These are phyloP conservation scores for Skeletonema marinoi DNA, from an alignment of 108 stramenopile species.

Conservation along the genomic window DNA sequence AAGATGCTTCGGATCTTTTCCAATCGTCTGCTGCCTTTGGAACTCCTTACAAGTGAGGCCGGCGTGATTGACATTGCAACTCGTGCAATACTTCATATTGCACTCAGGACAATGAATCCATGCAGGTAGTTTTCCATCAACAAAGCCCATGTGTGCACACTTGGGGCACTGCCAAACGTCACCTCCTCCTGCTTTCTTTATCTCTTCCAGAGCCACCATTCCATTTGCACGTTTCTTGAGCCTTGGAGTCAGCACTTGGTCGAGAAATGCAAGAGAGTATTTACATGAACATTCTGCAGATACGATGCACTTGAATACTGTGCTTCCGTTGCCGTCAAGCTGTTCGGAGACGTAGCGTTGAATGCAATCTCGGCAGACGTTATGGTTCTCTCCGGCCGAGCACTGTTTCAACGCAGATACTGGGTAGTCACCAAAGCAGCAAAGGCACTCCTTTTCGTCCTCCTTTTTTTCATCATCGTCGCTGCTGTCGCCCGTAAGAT, in stretches of 20 bases:
- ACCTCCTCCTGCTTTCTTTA: constrained; percentile 12
- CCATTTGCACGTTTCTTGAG: constrained; percentile 17
- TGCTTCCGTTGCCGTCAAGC: constrained; percentile 17
- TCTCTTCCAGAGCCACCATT: constrained; percentile 2
- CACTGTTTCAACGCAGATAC: constrained; percentile 13
- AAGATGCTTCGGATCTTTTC: constrained; percentile 14
- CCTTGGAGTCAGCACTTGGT: constrained; percentile 9
- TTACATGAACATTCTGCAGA: background rate
- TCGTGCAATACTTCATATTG: constrained; percentile 17
- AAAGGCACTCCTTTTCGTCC: constrained; percentile 7
- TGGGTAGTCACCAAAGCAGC: constrained; percentile 24
- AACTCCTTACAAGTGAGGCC: constrained; percentile 11
- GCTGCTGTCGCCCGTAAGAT: constrained; percentile 10
- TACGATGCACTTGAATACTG: constrained; percentile 17
- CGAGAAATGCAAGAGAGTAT: constrained; percentile 9
- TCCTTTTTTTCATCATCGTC: constrained; percentile 17
- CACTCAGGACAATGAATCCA: constrained; percentile 27
- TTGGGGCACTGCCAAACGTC: background rate
- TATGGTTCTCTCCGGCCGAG: background rate
- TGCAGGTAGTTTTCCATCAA: background rate
- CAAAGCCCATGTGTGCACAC: constrained; percentile 9
- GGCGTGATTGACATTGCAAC: constrained; percentile 15
- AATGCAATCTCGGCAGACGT: constrained; percentile 24
- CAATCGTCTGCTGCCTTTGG: background rate
- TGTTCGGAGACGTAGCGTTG: constrained; percentile 20